Evolutionary conservation across 495 filamentous ascomycete genomes (phyloP), one percentile per base, ranked within the genome.

Genomic region (Penicillium tannophilum): DNA sequence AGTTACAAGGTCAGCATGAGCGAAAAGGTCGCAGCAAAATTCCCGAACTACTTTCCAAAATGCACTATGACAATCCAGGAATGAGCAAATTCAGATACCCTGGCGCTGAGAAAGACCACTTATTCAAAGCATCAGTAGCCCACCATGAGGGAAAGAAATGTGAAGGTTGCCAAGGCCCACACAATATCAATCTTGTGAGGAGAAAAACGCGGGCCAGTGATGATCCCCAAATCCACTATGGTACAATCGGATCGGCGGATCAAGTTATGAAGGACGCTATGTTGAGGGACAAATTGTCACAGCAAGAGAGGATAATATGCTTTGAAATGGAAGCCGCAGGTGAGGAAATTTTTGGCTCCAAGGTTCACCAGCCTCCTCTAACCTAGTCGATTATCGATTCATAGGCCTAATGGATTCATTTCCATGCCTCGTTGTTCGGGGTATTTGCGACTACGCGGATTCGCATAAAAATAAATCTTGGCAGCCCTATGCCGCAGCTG

Each of bases 251-350:
- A 17, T 80, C 72, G 14, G 75, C 65, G 8, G 76, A 75, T 54
- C 62, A 69, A 49, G 72, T 79, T 16, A 72, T 79, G 46, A 78
- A 65, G 46, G 43, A 71, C 60, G 66, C 64, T n/a, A 58, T 39
- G 5, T 50, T 50, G 7, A 64, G 77, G 39, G 75, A 79, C 55
- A 30, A 59, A 19, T 39, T 77, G 23, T 57, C 54, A 5, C 33
- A n/a, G 50, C 50, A 67, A 14, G 14, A 57, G 0, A 55, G 62
- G 33, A 59, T 79, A 16, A 56, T 80, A 4, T 79, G 72, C 45
- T 76, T 82, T 52, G 77, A 81, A 52, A 82, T 78, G 72, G 77
- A 83, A 57, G 71, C 74, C 10, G 79, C 76, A 17, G 78, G 78
- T 2, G 26, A 28, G 26, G 26, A 28, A 28, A 6, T 6, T 3